Evolutionary conservation across 2,329 filamentous ascomycete genomes (phyloP).

Genomic region (Ampelomyces quisqualis): DNA sequence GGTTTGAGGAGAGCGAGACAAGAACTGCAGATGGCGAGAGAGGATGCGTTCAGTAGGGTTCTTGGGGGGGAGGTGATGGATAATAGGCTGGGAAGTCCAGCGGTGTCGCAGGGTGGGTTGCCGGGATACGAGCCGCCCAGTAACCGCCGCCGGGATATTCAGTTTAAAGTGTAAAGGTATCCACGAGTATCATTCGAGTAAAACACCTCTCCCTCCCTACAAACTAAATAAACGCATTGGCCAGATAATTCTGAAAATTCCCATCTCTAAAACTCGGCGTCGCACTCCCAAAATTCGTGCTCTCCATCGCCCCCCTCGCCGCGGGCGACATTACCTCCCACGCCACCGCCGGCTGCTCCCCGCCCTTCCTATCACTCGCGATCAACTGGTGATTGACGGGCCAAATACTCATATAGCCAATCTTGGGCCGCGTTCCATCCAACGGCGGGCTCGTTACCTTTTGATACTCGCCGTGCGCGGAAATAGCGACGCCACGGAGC

Average conservation of each 20-base stretch:
- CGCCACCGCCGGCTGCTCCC: constrained; percentile 51
- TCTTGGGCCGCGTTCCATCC: constrained; percentile 48
- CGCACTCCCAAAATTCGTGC: constrained; percentile 50
- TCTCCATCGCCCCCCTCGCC: constrained; percentile 47
- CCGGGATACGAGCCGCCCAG: not conserved
- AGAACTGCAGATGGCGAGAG: constrained; percentile 50
- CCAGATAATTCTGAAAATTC: constrained; percentile 52
- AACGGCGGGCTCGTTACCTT: constrained; percentile 39
- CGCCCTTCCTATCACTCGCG: constrained; percentile 45
- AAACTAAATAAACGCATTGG: constrained; percentile 20
- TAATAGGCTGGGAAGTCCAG: constrained; percentile 1
- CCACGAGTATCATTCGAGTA: too few relatives aligned
- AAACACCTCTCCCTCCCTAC: too few relatives aligned
- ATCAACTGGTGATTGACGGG: constrained; percentile 53
- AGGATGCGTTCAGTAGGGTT: constrained; percentile 45
- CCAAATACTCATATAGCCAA: constrained; percentile 53
- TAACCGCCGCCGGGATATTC: constrained; percentile 7
- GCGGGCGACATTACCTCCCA: constrained; percentile 51
- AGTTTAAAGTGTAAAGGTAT: not conserved
- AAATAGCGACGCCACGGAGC: constrained; percentile 54
- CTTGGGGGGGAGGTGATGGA: constrained; percentile 14
- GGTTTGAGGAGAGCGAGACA: constrained; percentile 32
- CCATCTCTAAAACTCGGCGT: constrained; percentile 53
- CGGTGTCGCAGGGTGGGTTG: not conserved
- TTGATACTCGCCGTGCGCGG: constrained; percentile 53